Base-by-base conservation (phyloP, 345 rosid species). In the Triadica sebifera region DNA sequence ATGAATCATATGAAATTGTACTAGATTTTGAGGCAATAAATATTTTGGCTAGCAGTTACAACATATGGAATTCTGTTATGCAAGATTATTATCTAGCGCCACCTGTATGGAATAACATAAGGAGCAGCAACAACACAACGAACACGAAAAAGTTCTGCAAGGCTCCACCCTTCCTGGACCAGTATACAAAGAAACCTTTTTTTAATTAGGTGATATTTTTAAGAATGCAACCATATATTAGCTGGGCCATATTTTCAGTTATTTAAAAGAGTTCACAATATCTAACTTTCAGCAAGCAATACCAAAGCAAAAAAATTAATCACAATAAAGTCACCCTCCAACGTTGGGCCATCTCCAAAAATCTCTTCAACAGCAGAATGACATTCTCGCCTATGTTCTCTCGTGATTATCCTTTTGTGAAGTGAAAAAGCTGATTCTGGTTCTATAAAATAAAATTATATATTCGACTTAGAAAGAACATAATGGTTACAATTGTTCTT, bases 91-190 rank as follows among this genome's bases (percentile, higher is more conserved):
- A 19, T 55, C 49, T 75, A 70, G 41, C 3, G n/a, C 76, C 81
- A 94, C 98, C 97, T 90, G 74, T 92, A 94, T 41, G 96, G 98
- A 82, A 94, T 93, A 73, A 91, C 91, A 84, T 94, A 94, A 65
- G 98, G 98, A 80, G 97, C 94, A 74, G 94, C 87, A 82, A 90
- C 87, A 62, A 90, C 79, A 73, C 96, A 92, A 64, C 74, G 90
- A 57, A 92, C 85, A 70, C 63, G 84, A 70, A 88, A 91, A 79
- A 85, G 92, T 74, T 94, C 96, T 17, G 94, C 98, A 64, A 94
- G 91, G 87, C 89, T 89, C 97, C 98, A 94, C 43, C 98, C 97
- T 87, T 94, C 97, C 97, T 92, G 81, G 25, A 77, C 55, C 72
- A 80, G 29, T 57, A 78, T 3, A 34, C 65, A 72, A 59, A 60